Evolutionary conservation across 768 basidiomycete species (phyloP), one percentile per base, ranked within the genome.

Genomic region (Hericium coralloides): DNA sequence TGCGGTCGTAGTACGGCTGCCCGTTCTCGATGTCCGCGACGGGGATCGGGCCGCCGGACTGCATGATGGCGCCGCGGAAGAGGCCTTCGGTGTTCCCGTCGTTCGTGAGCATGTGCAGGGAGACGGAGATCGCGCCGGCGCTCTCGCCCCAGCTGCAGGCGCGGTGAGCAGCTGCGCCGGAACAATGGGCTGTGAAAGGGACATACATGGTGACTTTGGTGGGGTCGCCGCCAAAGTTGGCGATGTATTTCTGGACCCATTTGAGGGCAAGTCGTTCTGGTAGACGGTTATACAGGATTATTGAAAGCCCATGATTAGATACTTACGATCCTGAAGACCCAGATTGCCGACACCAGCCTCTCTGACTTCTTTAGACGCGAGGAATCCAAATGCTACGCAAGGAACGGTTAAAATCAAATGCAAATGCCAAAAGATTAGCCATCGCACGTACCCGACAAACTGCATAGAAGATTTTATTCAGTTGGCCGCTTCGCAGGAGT

Each of bases 201-300:
- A 17, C 77, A 53, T 65, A 82, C 79, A 82, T 76, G 0, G 81
- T 82, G 3, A 83, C 83, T 65, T 80, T 83, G 2, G 64, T 65
- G 0, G 80, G 78, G 66, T 88, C 84, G 10, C 87, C 87, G 0
- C 85, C 85, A 59, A 87, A 88, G 8, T 72, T 70, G 37, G 66
- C 60, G 60, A 87, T 84, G 64, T 88, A 81, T 63, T 82, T 79
- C 60, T 84, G 79, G 1, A 88, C 72, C 86, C 86, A 88, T 55
- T 78, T 67, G 7, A 89, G 63, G 2, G 81, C 84, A 37, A 78
- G 68, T 23, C 80, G 74, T 64, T 82, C 79, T 85, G 18, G 49
- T 12, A 26, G 53, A 39, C 4, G 23, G 37, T 22, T 14, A 12
- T 4, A 20, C 6, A 18, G 7, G 1, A 8, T 17, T 20, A 9